A percentile compares a stretch with the other conserved stretches of the same genome.
These are phyloP conservation scores for Leishmania tropica DNA, from an alignment of 208 protist species.

Conservation along the genomic window DNA sequence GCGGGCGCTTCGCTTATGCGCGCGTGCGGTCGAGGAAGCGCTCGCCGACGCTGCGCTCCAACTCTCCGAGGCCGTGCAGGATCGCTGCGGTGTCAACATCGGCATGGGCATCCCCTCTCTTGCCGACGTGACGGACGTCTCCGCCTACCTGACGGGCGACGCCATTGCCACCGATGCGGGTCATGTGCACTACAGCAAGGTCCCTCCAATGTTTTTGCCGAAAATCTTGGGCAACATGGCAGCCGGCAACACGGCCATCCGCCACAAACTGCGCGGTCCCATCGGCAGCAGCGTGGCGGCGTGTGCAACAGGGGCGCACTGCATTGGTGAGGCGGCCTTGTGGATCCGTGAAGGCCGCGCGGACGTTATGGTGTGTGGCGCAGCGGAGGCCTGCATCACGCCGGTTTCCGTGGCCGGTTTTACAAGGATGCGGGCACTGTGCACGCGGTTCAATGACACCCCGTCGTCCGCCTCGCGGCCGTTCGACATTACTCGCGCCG, in stretches of 20 bases:
- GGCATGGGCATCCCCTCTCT: conserved; percentile 92
- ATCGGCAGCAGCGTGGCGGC: conserved; percentile 94
- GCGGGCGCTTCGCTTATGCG: conserved; percentile 51
- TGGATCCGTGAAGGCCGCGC: conserved; percentile 85
- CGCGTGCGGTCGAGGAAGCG: conserved; percentile 64
- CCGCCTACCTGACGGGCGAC: conserved; percentile 42
- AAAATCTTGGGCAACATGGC: conserved; percentile 98
- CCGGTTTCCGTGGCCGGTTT: conserved; percentile 95
- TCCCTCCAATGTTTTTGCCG: conserved; percentile 96
- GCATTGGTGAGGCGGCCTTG: conserved; percentile 94
- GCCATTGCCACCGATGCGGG: conserved; percentile 2
- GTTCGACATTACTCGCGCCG: conserved; percentile 91
- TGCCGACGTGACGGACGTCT: conserved; percentile 74
- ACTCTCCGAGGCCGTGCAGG: conserved; percentile 17
- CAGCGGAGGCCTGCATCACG: conserved; percentile 94
- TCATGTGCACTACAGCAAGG: conserved; percentile 46
- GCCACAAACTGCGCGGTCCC: conserved; percentile 89
- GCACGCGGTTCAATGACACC: conserved; percentile 91
- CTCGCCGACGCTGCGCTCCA: conserved; percentile 57
- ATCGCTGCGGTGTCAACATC: conserved; percentile 86
- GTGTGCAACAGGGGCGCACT: conserved; percentile 97
- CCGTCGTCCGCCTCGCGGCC: conserved; percentile 92
- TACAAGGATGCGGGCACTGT: conserved; percentile 89
- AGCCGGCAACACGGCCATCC: conserved; percentile 90
- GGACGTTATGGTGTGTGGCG: conserved; percentile 94